Conservation (phyloP, 1,284 basidiomycete species). For the Pseudomicrostroma phylloplanum region DNA sequence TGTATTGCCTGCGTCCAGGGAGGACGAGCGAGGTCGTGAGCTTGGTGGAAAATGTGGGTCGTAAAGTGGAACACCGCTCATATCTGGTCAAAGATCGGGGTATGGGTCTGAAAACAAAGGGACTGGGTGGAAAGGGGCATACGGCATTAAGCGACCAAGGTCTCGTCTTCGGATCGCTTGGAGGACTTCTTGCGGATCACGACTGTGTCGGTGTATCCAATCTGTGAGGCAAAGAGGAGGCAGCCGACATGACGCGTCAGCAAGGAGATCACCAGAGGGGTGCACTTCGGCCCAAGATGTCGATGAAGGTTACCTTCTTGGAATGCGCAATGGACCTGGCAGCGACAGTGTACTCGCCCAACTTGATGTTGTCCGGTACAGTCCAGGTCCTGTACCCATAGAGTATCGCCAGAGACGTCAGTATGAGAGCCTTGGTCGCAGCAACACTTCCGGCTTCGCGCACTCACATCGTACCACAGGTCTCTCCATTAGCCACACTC, state of each 20-base stretch:
- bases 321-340: constrained; percentile 18
- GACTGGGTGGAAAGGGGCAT: too few species aligned
- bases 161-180: neutral
- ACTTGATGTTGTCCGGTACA: constrained; percentile 14
- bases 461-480: constrained; percentile 19
- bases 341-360: constrained; percentile 20
- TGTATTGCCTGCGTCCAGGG: too few species aligned
- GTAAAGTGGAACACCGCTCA: too few species aligned
- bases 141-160: neutral
- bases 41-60: too few species aligned
- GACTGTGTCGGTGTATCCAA: constrained; percentile 29
- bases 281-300: too few species aligned
- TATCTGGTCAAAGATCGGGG: too few species aligned
- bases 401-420: neutral
- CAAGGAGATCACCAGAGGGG: too few species aligned
- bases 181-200: constrained; percentile 12
- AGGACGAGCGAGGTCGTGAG: too few species aligned
- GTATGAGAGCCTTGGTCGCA: neutral
- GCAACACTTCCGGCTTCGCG: neutral
- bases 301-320: constrained; percentile 3
- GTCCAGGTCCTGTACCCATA: constrained; percentile 10
- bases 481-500: constrained; percentile 16
- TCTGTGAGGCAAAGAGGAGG: too few species aligned
- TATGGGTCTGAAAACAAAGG: too few species aligned
- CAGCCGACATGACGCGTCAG: too few species aligned